Conservation (phyloP, 768 basidiomycete species). For the Serpula lacrymans region DNA sequence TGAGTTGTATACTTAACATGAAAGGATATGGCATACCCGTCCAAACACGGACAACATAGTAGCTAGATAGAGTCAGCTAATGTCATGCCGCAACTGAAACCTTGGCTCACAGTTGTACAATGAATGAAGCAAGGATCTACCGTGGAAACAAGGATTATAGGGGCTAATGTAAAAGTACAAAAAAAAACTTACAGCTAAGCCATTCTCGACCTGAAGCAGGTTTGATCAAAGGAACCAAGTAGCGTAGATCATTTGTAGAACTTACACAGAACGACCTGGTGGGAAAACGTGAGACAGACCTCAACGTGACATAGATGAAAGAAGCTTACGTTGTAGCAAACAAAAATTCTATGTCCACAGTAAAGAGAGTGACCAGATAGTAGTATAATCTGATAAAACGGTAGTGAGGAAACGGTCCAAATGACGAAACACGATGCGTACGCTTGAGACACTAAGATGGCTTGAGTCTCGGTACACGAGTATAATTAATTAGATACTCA, state of each 20-base stretch:
- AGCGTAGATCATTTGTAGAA: too few relatives aligned
- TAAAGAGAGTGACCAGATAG: conserved; percentile 22
- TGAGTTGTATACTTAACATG: too few relatives aligned
- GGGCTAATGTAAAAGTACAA: neutral
- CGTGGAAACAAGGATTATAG: neutral
- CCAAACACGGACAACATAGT: neutral
- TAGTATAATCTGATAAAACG: conserved; percentile 21
- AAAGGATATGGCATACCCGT: too few relatives aligned
- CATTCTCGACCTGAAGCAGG: conserved; percentile 23
- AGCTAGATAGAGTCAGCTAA: neutral
- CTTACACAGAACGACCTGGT: conserved; percentile 29
- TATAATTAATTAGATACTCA: conserved; percentile 5
- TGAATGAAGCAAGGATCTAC: conserved; percentile 23
- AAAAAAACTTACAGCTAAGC: conserved; percentile 17
- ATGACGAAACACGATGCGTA: conserved; percentile 6
- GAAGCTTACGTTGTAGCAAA: conserved; percentile 23
- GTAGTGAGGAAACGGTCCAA: conserved; percentile 10
- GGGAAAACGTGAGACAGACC: conserved; percentile 5
- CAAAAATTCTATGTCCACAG: conserved; percentile 19
- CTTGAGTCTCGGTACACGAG: conserved; percentile 8
- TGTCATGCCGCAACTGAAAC: too few relatives aligned
- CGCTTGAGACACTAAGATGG: conserved; percentile 28
- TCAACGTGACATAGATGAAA: too few relatives aligned
- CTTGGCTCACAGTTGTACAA: conserved; percentile 27
- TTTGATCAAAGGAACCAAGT: too few relatives aligned